A percentile compares a stretch with the other conserved stretches of the same genome.
Conservation (phyloP, 1,139 yeast genomes). For the Yarrowia galli region DNA sequence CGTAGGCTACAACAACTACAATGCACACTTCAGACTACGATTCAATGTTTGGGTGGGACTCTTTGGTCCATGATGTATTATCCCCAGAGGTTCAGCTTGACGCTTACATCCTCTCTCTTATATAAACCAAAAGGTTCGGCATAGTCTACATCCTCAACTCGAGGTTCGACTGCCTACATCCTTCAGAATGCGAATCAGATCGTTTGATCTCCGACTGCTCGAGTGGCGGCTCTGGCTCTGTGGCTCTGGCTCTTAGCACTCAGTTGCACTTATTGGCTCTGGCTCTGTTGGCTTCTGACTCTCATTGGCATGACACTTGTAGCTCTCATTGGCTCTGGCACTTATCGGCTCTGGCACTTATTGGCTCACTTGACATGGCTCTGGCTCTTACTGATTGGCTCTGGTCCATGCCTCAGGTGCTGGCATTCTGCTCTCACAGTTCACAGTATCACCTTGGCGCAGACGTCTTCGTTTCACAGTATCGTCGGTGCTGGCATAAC, state of each 20-base stretch:
- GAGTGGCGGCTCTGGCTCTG: not conserved
- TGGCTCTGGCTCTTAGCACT: not conserved
- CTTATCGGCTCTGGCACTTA: no score
- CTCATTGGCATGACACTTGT: not conserved
- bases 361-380: no score
- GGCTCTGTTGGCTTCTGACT: not conserved
- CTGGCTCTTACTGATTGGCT: no score
- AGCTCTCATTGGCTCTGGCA: not conserved
- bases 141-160: not conserved
- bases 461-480: no score
- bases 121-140: not conserved
- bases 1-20: no score
- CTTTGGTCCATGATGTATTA: not conserved
- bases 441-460: no score
- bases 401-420: not conserved
- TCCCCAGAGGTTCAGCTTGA: not conserved
- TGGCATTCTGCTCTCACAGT: constrained; percentile 5
- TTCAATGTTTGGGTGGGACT: not conserved
- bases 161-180: not conserved
- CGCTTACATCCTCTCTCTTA: not conserved
- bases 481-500: not conserved
- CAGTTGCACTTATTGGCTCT: not conserved
- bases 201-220: not conserved
- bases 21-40: not conserved
- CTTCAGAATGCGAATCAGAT: not conserved